Evolutionary conservation across 2,329 filamentous ascomycete species (phyloP).

Genomic region (Basipetospora chlamydospora): DNA sequence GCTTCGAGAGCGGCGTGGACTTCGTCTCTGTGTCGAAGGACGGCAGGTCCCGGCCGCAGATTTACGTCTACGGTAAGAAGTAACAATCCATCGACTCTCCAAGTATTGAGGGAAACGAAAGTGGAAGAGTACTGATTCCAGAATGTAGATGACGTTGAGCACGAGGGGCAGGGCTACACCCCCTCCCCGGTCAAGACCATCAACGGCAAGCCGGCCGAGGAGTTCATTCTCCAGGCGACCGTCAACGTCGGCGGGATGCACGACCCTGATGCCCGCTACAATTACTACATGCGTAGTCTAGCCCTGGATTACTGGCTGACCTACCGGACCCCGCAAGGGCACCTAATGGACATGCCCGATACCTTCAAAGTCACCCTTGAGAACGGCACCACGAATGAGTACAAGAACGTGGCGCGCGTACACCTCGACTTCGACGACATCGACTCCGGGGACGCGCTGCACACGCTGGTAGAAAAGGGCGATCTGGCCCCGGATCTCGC

Average conservation of each 20-base stretch:
- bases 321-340: background rate
- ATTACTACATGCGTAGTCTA: slow-evolving; percentile 5
- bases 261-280: slow-evolving; percentile 11
- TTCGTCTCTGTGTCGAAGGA: slow-evolving; percentile 10
- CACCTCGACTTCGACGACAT: background rate
- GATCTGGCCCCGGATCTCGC: too few species aligned
- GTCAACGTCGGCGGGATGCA: slow-evolving; percentile 2
- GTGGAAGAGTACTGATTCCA: background rate
- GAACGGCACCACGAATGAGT: slow-evolving; percentile 4
- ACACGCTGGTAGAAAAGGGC: background rate
- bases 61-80: slow-evolving; percentile 7
- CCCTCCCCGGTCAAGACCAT: background rate
- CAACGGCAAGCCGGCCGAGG: background rate
- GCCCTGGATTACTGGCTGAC: background rate
- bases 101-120: too few species aligned
- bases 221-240: background rate
- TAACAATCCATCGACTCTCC: too few species aligned
- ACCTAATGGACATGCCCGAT: background rate
- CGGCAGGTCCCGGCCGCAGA: slow-evolving; percentile 4
- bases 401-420: slow-evolving; percentile 3
- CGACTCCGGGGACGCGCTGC: background rate
- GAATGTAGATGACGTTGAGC: background rate
- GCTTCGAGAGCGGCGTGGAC: background rate
- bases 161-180: background rate
- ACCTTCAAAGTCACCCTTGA: slow-evolving; percentile 1